phyloP scores from a whole-genome alignment of 2,329 filamentous ascomycete genomes.

The Paraphoma sp. region DNA sequence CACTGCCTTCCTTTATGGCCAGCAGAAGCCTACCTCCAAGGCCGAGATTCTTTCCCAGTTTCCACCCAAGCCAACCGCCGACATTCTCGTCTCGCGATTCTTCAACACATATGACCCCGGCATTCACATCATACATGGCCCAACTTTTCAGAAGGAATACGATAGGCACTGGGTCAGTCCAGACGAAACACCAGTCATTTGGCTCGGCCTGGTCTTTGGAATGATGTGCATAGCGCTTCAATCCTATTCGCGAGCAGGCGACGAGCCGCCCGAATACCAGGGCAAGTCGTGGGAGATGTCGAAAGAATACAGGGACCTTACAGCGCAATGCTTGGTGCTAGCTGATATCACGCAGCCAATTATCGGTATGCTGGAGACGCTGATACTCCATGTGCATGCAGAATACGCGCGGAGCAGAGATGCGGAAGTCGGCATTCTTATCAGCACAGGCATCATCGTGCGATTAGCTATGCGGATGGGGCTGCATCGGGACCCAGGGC shows the following conservation, averaged over 20 bases:
- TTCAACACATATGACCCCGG: slow-evolving; percentile 81
- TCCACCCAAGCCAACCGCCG: slow-evolving; percentile 81
- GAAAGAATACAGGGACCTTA: slow-evolving; percentile 69
- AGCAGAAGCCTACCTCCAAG: slow-evolving; percentile 71
- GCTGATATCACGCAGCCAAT: slow-evolving; percentile 79
- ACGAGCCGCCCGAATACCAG: slow-evolving; percentile 80
- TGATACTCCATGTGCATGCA: slow-evolving; percentile 76
- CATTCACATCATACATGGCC: slow-evolving; percentile 66
- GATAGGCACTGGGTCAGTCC: slow-evolving; percentile 75
- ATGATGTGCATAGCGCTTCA: slow-evolving; percentile 79
- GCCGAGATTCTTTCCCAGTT: slow-evolving; percentile 80
- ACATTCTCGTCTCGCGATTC: slow-evolving; percentile 85
- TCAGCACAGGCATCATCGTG: slow-evolving; percentile 66
- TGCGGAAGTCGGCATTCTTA: slow-evolving; percentile 71
- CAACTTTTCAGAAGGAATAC: slow-evolving; percentile 77
- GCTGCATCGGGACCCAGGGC: slow-evolving; percentile 78
- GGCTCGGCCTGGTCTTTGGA: slow-evolving; percentile 78
- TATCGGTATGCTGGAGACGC: slow-evolving; percentile 78
- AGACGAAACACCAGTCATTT: slow-evolving; percentile 74
- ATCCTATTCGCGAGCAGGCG: slow-evolving; percentile 79
- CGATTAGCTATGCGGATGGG: slow-evolving; percentile 74
- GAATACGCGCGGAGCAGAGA: slow-evolving; percentile 78
- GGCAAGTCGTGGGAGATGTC: slow-evolving; percentile 63
- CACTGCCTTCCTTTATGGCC: slow-evolving; percentile 80
- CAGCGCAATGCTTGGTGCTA: slow-evolving; percentile 77